phyloP scores from a whole-genome alignment of 306 rosid genomes.

The Cyamopsis tetragonoloba region DNA sequence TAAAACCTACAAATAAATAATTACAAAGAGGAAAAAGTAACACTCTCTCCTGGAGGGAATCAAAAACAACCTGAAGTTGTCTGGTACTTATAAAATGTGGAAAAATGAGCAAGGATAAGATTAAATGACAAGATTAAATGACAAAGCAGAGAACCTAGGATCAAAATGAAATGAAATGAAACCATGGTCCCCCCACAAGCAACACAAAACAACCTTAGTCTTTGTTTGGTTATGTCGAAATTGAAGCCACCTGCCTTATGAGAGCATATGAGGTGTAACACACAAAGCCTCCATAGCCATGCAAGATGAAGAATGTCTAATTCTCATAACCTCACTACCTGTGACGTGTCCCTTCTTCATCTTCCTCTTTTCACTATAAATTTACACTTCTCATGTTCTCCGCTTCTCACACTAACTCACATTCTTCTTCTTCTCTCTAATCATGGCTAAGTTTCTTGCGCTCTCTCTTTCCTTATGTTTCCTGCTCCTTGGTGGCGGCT shows the following conservation, averaged over 20 bases:
- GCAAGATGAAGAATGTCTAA: constrained; percentile 51
- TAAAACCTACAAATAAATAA: too few relatives aligned
- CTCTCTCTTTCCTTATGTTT: constrained; percentile 42
- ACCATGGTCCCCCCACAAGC: constrained; percentile 17
- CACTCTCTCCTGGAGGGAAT: too few relatives aligned
- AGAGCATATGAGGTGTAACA: constrained; percentile 38
- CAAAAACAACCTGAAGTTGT: too few relatives aligned
- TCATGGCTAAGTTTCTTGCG: constrained; percentile 44
- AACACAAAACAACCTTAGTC: background rate
- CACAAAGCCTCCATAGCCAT: constrained; percentile 19
- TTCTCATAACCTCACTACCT: background rate
- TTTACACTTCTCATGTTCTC: constrained; percentile 15
- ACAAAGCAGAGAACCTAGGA: background rate
- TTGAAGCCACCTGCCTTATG: constrained; percentile 27
- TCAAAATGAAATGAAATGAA: background rate
- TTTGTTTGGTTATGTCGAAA: background rate
- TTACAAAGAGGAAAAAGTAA: too few relatives aligned
- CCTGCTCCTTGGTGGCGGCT: constrained; percentile 36
- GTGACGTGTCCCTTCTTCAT: constrained; percentile 33
- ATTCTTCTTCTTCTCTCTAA: background rate
- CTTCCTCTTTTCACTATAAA: constrained; percentile 16
- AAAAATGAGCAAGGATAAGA: too few relatives aligned
- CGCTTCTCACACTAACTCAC: constrained; percentile 25
- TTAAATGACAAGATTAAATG: too few relatives aligned
- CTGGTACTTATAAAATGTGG: too few relatives aligned